Base-by-base conservation (phyloP, 2,329 filamentous ascomycete species). In the Colletotrichum phormii region DNA sequence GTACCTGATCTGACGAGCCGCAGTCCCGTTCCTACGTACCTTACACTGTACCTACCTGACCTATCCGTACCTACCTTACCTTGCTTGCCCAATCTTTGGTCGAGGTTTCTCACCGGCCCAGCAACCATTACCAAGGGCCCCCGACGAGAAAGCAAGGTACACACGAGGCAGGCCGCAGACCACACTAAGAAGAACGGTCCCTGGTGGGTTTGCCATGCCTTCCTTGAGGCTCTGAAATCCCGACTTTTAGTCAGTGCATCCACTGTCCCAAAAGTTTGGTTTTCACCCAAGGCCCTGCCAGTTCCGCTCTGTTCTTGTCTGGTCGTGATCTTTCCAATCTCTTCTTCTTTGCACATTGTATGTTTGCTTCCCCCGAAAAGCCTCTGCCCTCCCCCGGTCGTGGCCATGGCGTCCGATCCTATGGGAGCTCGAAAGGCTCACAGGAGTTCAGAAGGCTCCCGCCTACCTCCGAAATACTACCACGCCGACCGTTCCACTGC, bases 361-460 rank as follows among this genome's bases (percentile, higher is more conserved):
- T 64, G 69, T 72, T 58, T 63, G 57, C 31, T 24, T 70, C 33
- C 57, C 57, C 51, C 69, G 63, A 64, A 51, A 53, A 58, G 62
- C 64, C 54, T 64, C 57, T 35, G 35, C 59, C 55, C 42, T 42
- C 60, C 68, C 31, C 58, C 33, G 73, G 61, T 72, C 58, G 63
- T 68, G 72, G 72, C 62, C 72, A 75, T 75, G 74, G 74, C 72
- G 68, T 69, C 62, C 55, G 69, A 75, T 58, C 68, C 62, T 35
- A 72, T 61, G 55, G 72, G 74, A 66, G 69, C 72, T 70, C 72
- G 65, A 64, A 71, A 75, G 69, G 69, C 74, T 75, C 69, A 75
- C 74, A 72, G 72, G 65, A 73, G 65, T 70, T 75, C 74, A 75
- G 74, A 75, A 75, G 72, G 72, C 65, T 70, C 72, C 51, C 72